These are phyloP conservation scores for Brassica balearica DNA, from an alignment of 441 rosid species.

Conservation along the genomic window DNA sequence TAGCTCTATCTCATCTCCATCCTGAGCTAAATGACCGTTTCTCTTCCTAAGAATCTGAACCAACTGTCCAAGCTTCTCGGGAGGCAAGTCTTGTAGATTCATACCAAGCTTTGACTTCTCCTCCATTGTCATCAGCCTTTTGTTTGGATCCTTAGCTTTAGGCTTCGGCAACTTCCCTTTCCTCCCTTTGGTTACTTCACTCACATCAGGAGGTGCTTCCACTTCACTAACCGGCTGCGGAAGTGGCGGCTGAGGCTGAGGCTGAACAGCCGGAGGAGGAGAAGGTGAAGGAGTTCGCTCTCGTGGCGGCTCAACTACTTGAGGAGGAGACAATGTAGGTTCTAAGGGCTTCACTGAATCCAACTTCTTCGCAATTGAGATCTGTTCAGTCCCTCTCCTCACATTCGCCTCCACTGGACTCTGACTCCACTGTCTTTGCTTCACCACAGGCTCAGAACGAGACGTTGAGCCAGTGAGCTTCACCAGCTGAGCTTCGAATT, in stretches of 20 bases:
- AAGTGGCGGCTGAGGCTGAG: not conserved
- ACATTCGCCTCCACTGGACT: slow-evolving; percentile 38
- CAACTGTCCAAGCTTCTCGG: slow-evolving; percentile 93
- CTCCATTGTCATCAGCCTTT: slow-evolving; percentile 84
- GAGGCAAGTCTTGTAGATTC: slow-evolving; percentile 88
- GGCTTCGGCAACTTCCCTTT: slow-evolving; percentile 83
- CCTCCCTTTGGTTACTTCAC: slow-evolving; percentile 38
- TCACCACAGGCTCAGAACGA: slow-evolving; percentile 45
- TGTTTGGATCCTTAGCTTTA: slow-evolving; percentile 92
- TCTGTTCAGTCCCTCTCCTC: slow-evolving; percentile 46
- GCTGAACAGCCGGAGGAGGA: not conserved
- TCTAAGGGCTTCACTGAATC: slow-evolving; percentile 44
- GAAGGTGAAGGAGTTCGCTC: slow-evolving; percentile 42
- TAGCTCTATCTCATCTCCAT: slow-evolving; percentile 94
- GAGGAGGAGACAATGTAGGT: slow-evolving; percentile 52
- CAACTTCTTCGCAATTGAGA: slow-evolving; percentile 37
- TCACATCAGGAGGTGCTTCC: slow-evolving; percentile 10
- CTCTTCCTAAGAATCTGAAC: slow-evolving; percentile 84
- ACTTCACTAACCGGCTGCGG: slow-evolving; percentile 23
- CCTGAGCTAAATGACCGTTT: slow-evolving; percentile 77
- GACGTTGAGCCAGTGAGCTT: slow-evolving; percentile 62
- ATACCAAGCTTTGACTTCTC: slow-evolving; percentile 87
- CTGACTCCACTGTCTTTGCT: slow-evolving; percentile 33
- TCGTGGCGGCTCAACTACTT: slow-evolving; percentile 49
- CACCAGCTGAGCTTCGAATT: slow-evolving; percentile 48